Evolutionary conservation across 2,329 filamentous ascomycete species (phyloP).

Genomic region (Diaporthe humulicola): DNA sequence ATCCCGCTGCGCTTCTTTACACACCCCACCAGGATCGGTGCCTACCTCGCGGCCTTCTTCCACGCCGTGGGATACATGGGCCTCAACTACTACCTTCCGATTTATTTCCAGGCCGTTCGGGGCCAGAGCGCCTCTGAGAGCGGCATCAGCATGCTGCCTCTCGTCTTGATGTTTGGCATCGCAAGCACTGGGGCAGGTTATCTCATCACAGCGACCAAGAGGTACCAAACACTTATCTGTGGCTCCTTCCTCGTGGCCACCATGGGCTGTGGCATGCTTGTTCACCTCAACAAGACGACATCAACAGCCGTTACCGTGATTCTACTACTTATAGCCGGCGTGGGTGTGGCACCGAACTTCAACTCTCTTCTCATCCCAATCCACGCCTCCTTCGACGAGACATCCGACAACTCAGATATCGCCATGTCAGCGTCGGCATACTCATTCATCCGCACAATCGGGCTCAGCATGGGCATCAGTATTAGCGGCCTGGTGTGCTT

Average conservation of each 20-base stretch:
- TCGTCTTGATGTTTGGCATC: constrained; percentile 70
- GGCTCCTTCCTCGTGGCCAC: constrained; percentile 15
- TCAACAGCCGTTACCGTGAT: constrained; percentile 20
- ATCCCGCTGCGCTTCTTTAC: constrained; percentile 37
- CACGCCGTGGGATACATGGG: constrained; percentile 28
- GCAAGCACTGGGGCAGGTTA: constrained; percentile 46
- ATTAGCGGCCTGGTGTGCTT: constrained; percentile 35
- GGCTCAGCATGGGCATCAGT: constrained; percentile 34
- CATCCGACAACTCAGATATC: constrained; percentile 31
- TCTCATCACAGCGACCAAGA: constrained; percentile 33
- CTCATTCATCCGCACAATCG: constrained; percentile 35
- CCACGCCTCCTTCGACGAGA: constrained; percentile 33
- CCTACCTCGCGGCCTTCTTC: constrained; percentile 22
- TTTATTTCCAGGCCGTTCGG: constrained; percentile 50
- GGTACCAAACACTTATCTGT: constrained; percentile 25
- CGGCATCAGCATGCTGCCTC: constrained; percentile 50
- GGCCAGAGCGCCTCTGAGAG: constrained; percentile 48
- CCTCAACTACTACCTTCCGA: constrained; percentile 44
- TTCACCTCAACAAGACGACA: constrained; percentile 13
- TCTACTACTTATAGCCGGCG: constrained; percentile 26
- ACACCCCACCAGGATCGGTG: constrained; percentile 33
- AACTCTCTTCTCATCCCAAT: constrained; percentile 35
- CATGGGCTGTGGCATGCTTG: constrained; percentile 22
- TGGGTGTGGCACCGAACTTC: constrained; percentile 33
- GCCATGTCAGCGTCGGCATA: constrained; percentile 31